Evolutionary conservation across 1,284 basidiomycete species (phyloP).

Genomic region (Meira miltonrushii): DNA sequence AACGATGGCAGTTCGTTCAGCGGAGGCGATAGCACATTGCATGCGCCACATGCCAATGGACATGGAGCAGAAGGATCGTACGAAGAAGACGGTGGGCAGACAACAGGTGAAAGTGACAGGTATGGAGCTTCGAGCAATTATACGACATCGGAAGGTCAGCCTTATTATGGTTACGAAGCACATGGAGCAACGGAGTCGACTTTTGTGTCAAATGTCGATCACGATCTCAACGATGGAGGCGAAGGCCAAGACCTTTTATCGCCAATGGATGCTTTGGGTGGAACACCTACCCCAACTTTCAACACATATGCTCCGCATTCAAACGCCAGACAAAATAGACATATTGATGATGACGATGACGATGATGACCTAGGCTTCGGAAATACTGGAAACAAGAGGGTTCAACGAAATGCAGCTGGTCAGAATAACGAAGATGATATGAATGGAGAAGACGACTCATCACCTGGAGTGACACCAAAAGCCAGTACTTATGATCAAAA

Average conservation of each 20-base stretch:
- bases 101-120: background rate
- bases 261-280: slow-evolving; percentile 66
- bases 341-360: slow-evolving; percentile 61
- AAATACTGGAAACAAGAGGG: slow-evolving; percentile 60
- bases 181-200: slow-evolving; percentile 37
- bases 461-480: slow-evolving; percentile 8
- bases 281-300: background rate
- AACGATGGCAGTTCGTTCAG: background rate
- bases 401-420: slow-evolving; percentile 4
- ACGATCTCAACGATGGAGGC: slow-evolving; percentile 18
- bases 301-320: background rate
- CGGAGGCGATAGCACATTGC: slow-evolving; percentile 16
- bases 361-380: slow-evolving; percentile 87
- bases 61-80: slow-evolving; percentile 16
- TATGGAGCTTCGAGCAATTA: background rate
- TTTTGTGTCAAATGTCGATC: slow-evolving; percentile 48
- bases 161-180: slow-evolving; percentile 41
- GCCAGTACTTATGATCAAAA: slow-evolving; percentile 13
- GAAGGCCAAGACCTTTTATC: slow-evolving; percentile 64
- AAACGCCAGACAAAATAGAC: background rate
- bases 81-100: slow-evolving; percentile 19
- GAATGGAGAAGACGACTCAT: background rate
- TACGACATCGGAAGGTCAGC: slow-evolving; percentile 11
- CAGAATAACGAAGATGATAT: background rate
- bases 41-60: slow-evolving; percentile 15